Base-by-base conservation (phyloP, 1,284 basidiomycete species). In the Butyriboletus regius region DNA sequence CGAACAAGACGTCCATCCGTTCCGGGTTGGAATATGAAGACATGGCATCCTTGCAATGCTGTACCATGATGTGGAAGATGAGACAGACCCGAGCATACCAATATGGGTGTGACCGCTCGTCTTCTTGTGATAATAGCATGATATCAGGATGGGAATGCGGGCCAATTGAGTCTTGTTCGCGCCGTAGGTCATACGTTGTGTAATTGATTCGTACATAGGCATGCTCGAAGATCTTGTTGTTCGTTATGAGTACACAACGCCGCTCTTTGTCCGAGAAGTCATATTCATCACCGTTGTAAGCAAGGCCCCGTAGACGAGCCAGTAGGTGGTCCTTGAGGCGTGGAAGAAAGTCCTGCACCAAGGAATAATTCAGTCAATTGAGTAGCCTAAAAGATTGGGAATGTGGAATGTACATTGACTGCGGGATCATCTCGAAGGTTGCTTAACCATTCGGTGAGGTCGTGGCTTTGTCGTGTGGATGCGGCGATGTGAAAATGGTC, bases 121-220 rank as follows among this genome's bases (percentile, higher is more conserved):
- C 49, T 13, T 61, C 48, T 6, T 55, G 39, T 2, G 48, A 51
- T 1, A 58, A n/a, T 1, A 60, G 13, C 46, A 61, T 57, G 18
- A 58, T 49, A 26, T 54, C 46, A 0, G 44, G 20, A 14, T 26
- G 31, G 3, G n/a, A 46, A 0, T 17, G 5, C 0, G 60, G 54
- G 17, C 60, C 63, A 7, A 69, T 42, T 2, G 57, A 48, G 39
- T 70, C 66, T 44, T 67, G 59, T 18, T 57, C 50, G 0, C 48
- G 48, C 8, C 33, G 49, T 3, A 67, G 49, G 48, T 70, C 50
- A 20, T 70, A 69, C 0, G 61, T 66, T 2, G 58, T 69, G 36
- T 58, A 67, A 26, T 67, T 64, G 44, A 64, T 37, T 0, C 33
- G 24, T 6, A 61, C 1, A 5, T 51, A 49, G 7, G 52, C 47